Conservation (phyloP, 2,329 filamentous ascomycete genomes). For the Colletotrichum aenigma region DNA sequence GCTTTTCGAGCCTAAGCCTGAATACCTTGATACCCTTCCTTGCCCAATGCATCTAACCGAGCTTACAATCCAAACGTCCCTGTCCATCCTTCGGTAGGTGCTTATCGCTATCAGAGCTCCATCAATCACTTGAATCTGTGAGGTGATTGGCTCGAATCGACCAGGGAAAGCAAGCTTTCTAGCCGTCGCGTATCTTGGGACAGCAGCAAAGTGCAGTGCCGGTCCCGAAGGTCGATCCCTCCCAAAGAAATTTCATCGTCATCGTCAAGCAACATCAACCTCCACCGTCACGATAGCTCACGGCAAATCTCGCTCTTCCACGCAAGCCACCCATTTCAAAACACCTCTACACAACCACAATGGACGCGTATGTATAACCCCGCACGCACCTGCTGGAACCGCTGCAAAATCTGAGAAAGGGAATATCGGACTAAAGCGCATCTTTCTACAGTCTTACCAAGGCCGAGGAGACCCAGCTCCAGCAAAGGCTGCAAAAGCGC, state of each 20-base stretch:
- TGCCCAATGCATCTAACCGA: conserved; percentile 3
- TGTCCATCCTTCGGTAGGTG: not conserved
- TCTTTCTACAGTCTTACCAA: conserved; percentile 61
- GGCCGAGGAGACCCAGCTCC: conserved; percentile 89
- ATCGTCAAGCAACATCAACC: conserved; percentile 4
- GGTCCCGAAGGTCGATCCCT: not conserved
- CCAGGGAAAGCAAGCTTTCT: conserved; percentile 16
- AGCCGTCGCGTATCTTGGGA: not conserved
- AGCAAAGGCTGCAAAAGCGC: conserved; percentile 93
- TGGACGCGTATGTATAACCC: conserved; percentile 25
- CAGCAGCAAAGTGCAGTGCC: not conserved
- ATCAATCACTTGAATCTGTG: not conserved
- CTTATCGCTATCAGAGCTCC: conserved; percentile 16
- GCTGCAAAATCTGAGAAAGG: not conserved
- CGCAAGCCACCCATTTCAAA: not conserved
- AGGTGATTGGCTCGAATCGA: conserved; percentile 2
- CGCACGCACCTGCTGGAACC: not conserved
- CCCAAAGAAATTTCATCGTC: conserved; percentile 24
- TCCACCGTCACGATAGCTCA: not conserved
- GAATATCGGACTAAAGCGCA: conserved; percentile 20
- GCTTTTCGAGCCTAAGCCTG: not conserved
- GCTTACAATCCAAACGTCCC: not conserved
- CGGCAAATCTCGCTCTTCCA: not conserved
- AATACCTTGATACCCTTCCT: not conserved
- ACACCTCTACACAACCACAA: not conserved